Conservation (phyloP, 2,329 filamentous ascomycete genomes). For the Tolypocladium cylindrosporum region DNA sequence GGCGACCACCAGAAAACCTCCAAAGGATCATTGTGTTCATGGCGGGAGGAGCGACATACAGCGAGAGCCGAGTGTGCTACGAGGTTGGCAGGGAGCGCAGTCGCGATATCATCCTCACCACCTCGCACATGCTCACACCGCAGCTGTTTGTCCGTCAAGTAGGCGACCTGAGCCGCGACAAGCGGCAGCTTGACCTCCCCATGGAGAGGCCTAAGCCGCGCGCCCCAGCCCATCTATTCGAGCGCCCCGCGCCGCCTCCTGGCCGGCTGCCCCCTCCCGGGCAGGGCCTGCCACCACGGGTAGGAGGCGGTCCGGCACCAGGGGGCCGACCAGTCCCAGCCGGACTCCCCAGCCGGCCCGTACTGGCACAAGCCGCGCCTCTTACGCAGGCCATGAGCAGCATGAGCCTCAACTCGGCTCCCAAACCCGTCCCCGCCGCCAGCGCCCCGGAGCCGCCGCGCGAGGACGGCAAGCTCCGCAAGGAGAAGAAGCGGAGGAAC, state of each 20-base stretch:
- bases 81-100: constrained; percentile 64
- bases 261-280: constrained; percentile 14
- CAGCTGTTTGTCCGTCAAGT: constrained; percentile 74
- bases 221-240: constrained; percentile 78
- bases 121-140: constrained; percentile 88
- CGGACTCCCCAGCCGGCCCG: constrained; percentile 15
- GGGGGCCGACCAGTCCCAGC: constrained; percentile 3
- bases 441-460: constrained; percentile 12
- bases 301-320: constrained; percentile 4
- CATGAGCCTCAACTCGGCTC: constrained; percentile 35
- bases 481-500: constrained; percentile 53
- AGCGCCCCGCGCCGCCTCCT: constrained; percentile 51
- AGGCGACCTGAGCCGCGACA: constrained; percentile 66
- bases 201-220: constrained; percentile 70
- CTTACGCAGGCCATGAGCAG: constrained; percentile 46
- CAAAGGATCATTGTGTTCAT: constrained; percentile 91
- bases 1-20: constrained; percentile 64
- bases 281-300: constrained; percentile 8
- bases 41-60: constrained; percentile 90
- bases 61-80: constrained; percentile 82
- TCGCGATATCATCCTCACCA: constrained; percentile 79
- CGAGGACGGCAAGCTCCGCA: constrained; percentile 33
- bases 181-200: constrained; percentile 69
- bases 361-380: constrained; percentile 16
- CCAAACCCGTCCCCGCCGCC: constrained; percentile 8